A percentile compares a stretch with the other conserved stretches of the same genome.
Evolutionary conservation across 495 filamentous ascomycete genomes (phyloP).

Genomic region (Penicillium macrosclerotiorum): DNA sequence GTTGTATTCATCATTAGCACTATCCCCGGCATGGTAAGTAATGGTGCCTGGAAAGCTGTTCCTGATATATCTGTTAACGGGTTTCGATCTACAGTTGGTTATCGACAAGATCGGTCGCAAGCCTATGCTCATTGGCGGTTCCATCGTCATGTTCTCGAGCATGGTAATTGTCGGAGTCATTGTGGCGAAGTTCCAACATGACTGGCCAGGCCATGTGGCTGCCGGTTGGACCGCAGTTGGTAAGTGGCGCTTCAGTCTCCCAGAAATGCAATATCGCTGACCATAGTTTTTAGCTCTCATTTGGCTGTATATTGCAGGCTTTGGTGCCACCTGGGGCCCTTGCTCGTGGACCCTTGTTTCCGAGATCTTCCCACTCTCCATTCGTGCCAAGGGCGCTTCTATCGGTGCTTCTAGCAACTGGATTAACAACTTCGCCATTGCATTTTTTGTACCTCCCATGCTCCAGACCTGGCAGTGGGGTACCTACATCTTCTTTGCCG

Average conservation of each 20-base stretch:
- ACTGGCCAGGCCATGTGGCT: constrained; percentile 31
- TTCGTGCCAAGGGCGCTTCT: constrained; percentile 44
- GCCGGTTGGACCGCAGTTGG: constrained; percentile 45
- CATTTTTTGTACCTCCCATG: constrained; percentile 48
- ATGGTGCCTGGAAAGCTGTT: too few relatives aligned
- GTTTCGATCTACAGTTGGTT: constrained; percentile 52
- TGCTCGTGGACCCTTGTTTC: constrained; percentile 26
- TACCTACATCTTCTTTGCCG: constrained; percentile 47
- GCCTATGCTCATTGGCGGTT: constrained; percentile 68
- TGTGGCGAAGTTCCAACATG: constrained; percentile 39
- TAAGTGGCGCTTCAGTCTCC: constrained; percentile 20
- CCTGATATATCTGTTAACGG: too few relatives aligned
- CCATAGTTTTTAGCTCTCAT: constrained; percentile 25
- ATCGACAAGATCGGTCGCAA: constrained; percentile 77
- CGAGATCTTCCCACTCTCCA: constrained; percentile 47
- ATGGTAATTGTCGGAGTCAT: constrained; percentile 49
- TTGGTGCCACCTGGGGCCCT: constrained; percentile 63
- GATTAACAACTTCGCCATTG: constrained; percentile 51
- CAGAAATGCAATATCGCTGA: constrained; percentile 8
- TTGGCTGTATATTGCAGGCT: constrained; percentile 44
- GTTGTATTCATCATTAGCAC: constrained; percentile 72
- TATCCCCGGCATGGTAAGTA: constrained; percentile 70
- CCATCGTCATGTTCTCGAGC: constrained; percentile 36
- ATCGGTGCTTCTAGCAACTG: constrained; percentile 45
- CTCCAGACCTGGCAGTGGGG: constrained; percentile 44